Percentiles rank a stretch among this genome's conserved stretches.
These are phyloP conservation scores for Ophiostoma sp. DNA, from an alignment of 2,329 filamentous ascomycete genomes.

Conservation along the genomic window DNA sequence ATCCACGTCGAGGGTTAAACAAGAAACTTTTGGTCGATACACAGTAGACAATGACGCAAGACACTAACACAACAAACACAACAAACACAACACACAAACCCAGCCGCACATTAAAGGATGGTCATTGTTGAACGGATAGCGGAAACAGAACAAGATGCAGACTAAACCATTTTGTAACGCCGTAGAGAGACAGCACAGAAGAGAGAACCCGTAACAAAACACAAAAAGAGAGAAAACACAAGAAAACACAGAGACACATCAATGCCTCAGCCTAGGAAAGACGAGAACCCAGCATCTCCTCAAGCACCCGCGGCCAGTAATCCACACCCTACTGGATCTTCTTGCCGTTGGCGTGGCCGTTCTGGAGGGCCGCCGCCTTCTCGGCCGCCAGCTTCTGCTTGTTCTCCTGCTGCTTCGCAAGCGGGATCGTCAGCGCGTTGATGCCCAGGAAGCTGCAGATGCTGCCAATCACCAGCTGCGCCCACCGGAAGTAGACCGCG, in stretches of 20 bases:
- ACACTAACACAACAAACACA: too few relatives aligned
- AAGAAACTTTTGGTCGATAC: neutral
- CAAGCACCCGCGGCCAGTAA: too few relatives aligned
- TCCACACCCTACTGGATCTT: conserved; percentile 18
- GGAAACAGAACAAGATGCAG: neutral
- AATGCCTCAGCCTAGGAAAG: neutral
- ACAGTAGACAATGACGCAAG: neutral
- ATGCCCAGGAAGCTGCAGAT: conserved; percentile 93
- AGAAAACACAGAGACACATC: too few relatives aligned
- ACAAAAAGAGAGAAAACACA: neutral
- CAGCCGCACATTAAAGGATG: neutral
- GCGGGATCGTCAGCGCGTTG: conserved; percentile 83
- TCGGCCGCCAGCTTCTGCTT: conserved; percentile 37
- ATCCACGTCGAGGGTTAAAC: neutral
- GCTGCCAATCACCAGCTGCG: conserved; percentile 78
- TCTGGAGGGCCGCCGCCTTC: conserved; percentile 20
- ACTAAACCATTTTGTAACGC: neutral
- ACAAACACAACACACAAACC: neutral
- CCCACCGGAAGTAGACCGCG: conserved; percentile 90
- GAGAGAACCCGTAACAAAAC: neutral
- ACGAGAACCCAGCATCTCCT: too few relatives aligned
- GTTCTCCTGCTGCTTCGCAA: conserved; percentile 55
- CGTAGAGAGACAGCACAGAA: neutral
- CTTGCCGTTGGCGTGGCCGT: conserved; percentile 29
- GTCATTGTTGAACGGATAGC: neutral